phyloP scores from a whole-genome alignment of 1,284 basidiomycete genomes.

The Malassezia brasiliensis region DNA sequence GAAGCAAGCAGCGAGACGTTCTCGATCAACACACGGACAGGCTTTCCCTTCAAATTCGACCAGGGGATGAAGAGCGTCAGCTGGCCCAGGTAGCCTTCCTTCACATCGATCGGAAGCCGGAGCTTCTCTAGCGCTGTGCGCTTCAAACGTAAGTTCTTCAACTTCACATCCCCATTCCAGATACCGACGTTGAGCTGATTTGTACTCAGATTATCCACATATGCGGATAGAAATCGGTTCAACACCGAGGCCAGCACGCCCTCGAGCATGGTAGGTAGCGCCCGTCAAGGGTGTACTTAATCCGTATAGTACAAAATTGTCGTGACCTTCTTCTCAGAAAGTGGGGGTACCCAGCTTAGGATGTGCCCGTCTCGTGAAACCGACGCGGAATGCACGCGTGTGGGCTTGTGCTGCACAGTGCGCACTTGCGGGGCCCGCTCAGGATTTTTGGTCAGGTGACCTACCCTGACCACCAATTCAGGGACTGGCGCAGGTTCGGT shows the following conservation, averaged over 20 bases:
- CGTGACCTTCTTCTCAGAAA: too few relatives aligned
- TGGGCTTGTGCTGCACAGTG: too few relatives aligned
- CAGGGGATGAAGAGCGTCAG: conserved; percentile 89
- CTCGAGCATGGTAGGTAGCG: conserved; percentile 32
- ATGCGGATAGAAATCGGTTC: conserved; percentile 83
- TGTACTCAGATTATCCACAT: conserved; percentile 92
- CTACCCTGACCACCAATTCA: not conserved
- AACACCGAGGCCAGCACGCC: conserved; percentile 46
- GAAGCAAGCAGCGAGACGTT: conserved; percentile 91
- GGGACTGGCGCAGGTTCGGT: not conserved
- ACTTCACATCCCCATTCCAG: conserved; percentile 77
- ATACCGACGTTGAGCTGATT: conserved; percentile 92
- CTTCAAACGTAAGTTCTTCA: conserved; percentile 70
- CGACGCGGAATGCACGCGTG: too few relatives aligned
- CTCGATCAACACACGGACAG: conserved; percentile 82
- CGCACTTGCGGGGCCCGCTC: not conserved
- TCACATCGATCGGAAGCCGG: conserved; percentile 85
- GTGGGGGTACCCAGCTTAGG: too few relatives aligned
- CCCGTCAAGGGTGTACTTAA: too few relatives aligned
- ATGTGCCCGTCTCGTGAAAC: too few relatives aligned
- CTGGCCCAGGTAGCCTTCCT: conserved; percentile 83
- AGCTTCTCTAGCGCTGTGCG: conserved; percentile 93
- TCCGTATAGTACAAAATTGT: too few relatives aligned
- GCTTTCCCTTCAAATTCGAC: conserved; percentile 85
- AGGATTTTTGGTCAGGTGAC: not conserved